Percentiles rank a stretch among this genome's conserved stretches.
phyloP scores from a whole-genome alignment of 1,284 basidiomycete genomes.

The Salmacisia buchloeana region DNA sequence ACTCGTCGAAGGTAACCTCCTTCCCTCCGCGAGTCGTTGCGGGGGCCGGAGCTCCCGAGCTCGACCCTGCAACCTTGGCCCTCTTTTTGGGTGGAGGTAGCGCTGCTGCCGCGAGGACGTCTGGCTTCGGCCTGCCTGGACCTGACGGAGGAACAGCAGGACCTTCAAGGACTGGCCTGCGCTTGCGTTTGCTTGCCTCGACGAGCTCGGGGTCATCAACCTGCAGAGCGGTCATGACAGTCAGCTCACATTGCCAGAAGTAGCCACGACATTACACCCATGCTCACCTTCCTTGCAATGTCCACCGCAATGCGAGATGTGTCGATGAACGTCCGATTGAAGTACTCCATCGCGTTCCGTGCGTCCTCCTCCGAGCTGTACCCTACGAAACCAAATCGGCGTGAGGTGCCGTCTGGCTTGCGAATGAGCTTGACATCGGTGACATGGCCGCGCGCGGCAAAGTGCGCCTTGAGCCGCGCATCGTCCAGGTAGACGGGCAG shows the following conservation, averaged over 20 bases:
- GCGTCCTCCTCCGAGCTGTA: slow-evolving; percentile 79
- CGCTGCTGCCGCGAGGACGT: background rate
- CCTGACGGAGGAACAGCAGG: background rate
- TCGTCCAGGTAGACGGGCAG: slow-evolving; percentile 71
- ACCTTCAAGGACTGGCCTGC: background rate
- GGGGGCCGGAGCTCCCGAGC: background rate
- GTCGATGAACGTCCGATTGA: slow-evolving; percentile 66
- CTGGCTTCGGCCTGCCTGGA: background rate
- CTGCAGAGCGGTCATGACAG: too few species aligned
- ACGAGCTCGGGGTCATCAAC: slow-evolving; percentile 8
- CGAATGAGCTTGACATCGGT: slow-evolving; percentile 82
- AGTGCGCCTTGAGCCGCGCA: slow-evolving; percentile 65
- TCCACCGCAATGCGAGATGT: slow-evolving; percentile 67
- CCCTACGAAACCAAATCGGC: slow-evolving; percentile 88
- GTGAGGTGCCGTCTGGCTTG: slow-evolving; percentile 70
- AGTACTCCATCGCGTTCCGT: slow-evolving; percentile 70
- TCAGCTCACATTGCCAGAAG: too few species aligned
- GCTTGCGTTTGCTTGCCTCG: slow-evolving; percentile 17
- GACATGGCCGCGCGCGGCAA: slow-evolving; percentile 57
- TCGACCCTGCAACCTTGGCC: background rate
- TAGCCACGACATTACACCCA: background rate
- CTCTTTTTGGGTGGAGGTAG: slow-evolving; percentile 4
- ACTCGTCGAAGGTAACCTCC: slow-evolving; percentile 46
- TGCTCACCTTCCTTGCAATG: slow-evolving; percentile 59
- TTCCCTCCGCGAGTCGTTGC: slow-evolving; percentile 18